Percentiles rank a stretch among this genome's conserved stretches.
These are phyloP conservation scores for Nicotiana undulata DNA, from an alignment of 257 asterid species.

Conservation along the genomic window DNA sequence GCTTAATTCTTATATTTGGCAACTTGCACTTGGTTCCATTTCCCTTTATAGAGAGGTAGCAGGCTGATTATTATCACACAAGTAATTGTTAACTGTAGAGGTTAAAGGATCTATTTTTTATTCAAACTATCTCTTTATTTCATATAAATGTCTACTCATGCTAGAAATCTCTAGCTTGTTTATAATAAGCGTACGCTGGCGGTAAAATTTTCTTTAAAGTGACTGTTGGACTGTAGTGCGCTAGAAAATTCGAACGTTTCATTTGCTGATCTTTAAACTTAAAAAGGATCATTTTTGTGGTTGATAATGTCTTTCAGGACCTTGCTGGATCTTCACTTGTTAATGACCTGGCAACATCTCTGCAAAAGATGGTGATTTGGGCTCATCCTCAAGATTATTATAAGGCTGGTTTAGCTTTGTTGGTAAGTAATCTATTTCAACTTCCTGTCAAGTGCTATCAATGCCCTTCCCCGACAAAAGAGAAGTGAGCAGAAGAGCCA, in stretches of 20 bases:
- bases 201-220: background rate
- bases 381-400: constrained; percentile 63
- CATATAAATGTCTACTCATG: constrained; percentile 1
- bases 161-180: background rate
- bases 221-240: background rate
- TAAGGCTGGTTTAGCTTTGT: constrained; percentile 61
- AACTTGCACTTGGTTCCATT: background rate
- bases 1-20: constrained; percentile 1
- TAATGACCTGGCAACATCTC: constrained; percentile 45
- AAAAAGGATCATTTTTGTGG: background rate
- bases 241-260: background rate
- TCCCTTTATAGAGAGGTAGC: background rate
- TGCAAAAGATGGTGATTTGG: constrained; percentile 59
- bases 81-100: background rate
- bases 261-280: background rate
- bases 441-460: constrained; percentile 3
- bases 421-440: constrained; percentile 41
- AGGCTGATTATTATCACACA: background rate
- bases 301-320: constrained; percentile 36
- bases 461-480: background rate
- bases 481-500: background rate
- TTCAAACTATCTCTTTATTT: background rate
- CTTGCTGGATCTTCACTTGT: constrained; percentile 55
- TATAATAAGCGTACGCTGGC: background rate
- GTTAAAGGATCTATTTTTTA: background rate